Evolutionary conservation across 805 yeast species (phyloP), one percentile per base, ranked within the genome.

Genomic region (Ogataea parapolymorpha): DNA sequence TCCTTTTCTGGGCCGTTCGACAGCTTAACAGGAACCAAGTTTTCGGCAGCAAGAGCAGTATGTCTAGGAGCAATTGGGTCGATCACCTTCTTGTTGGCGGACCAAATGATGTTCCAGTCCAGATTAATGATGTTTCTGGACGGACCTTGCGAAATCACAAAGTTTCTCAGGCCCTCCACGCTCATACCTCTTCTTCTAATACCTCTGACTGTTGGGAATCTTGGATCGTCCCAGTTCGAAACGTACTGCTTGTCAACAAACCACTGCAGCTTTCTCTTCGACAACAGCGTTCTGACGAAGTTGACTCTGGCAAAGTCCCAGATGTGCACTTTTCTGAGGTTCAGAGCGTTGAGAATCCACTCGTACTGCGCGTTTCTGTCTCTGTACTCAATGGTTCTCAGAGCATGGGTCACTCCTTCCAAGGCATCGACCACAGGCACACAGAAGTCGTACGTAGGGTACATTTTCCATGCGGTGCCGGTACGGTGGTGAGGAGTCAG

Each of bases 151-250:
- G 95, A 77, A 48, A 93, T 74, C 53, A 93, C 85, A 58, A 93
- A 93, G 75, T 86, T 85, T 68, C 91, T 80, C 65, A 93, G 79
- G 52, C 98, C 99, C 72, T 93, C 97, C 49, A 93, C 95, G 28
- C 96, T 81, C 99, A 93, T 93, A 73, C 99, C 99, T 74, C 99
- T 85, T 76, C 99, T 83, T 74, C 97, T 87, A 39, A 91, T 96
- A 73, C 99, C 99, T 68, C 98, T 83, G 28, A 93, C 96, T 34
- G 99, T 93, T 54, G 99, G 99, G 88, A 93, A 93, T 67, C 99
- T 79, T 56, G 99, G 99, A 67, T 93, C 99, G 61, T 93, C 97
- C 99, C 99, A 93, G 70, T 88, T 89, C 17, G 76, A 58, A 44
- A 93, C 99, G 56, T 83, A 74, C 31, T 78, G 72, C 65, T 87